These are phyloP conservation scores for Cronartium ribicola DNA, from an alignment of 1,284 basidiomycete genomes.

Conservation along the genomic window DNA sequence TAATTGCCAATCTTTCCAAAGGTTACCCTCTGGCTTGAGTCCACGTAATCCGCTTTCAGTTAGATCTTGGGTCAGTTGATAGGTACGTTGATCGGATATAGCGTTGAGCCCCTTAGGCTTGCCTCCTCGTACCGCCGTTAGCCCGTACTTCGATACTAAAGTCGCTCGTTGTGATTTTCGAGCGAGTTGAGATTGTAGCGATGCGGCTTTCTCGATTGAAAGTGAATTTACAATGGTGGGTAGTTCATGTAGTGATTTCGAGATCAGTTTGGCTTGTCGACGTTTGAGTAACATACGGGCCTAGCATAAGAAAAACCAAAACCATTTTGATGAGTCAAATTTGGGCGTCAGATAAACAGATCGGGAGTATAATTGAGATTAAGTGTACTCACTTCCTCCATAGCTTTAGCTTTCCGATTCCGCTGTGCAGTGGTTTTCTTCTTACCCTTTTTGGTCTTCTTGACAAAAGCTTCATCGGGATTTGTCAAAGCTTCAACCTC, in stretches of 20 bases:
- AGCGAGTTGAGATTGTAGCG: not conserved
- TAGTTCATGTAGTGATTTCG: constrained; percentile 27
- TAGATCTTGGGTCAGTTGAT: constrained; percentile 39
- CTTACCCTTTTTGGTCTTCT: constrained; percentile 17
- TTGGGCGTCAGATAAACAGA: not conserved
- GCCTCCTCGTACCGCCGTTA: constrained; percentile 28
- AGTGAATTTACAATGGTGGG: constrained; percentile 20
- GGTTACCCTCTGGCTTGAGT: constrained; percentile 35
- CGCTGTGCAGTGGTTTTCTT: constrained; percentile 36
- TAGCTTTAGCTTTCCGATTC: constrained; percentile 11
- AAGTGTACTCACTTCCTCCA: constrained; percentile 12
- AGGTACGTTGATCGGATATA: constrained; percentile 19
- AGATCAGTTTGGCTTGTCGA: constrained; percentile 15
- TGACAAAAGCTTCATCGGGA: constrained; percentile 9
- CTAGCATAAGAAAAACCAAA: not conserved
- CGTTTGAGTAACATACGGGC: constrained; percentile 11
- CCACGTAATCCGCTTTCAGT: constrained; percentile 26
- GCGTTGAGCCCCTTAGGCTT: constrained; percentile 23
- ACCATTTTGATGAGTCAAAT: too few relatives aligned
- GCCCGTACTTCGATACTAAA: constrained; percentile 24
- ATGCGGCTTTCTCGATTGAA: not conserved
- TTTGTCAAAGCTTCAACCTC: not conserved
- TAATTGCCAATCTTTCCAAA: constrained; percentile 39
- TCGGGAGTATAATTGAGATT: not conserved
- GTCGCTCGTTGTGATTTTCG: constrained; percentile 17